Base-by-base conservation (phyloP, 768 basidiomycete species). In the Boletus sensibilis region DNA sequence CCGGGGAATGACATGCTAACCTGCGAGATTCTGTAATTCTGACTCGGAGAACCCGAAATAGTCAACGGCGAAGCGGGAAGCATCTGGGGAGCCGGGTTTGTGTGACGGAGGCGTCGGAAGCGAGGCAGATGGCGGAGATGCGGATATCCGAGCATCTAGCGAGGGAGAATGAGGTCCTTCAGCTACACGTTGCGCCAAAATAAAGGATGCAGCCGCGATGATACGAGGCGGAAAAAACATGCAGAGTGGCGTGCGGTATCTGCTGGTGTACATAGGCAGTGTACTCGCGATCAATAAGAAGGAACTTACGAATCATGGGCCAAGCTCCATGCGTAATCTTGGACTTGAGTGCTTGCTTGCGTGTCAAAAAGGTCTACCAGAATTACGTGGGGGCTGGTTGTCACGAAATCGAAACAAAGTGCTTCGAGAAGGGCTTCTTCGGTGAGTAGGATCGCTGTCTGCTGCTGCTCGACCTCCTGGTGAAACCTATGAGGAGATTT, bases 241-340 rank as follows among this genome's bases (percentile, higher is more conserved):
- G 67, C 90, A 92, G 21, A 92, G 72, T 4, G 90, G 89, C 4
- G 88, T 92, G 60, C 92, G 82, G 71, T 86, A 90, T 50, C 92
- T 92, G 65, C 23, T 27, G 43, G 56, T 49, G 37, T 33, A 38
- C 35, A 55, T 57, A 56, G 46, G 58, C 37, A 53, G 35, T 49
- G 50, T 39, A 43, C 39, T 31, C n/a, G 37, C 47, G 37, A 49
- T 34, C 25, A 41, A 21, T 31, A 35, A 43, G 35, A 48, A 23
- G 14, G 40, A 35, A 80, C 79, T 72, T 56, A 93, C 92, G 92
- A 91, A 75, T 94, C 92, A 72, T 92, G 89, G 14, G 90, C 87
- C 49, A 94, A 77, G 58, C 88, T 90, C 92, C 91, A 94, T 13
- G 90, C 85, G 65, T 83, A 86, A 65, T 92, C 90, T 69, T 88